Conservation (phyloP, 305 asterid genomes). For the Solanum aculeatissimum region DNA sequence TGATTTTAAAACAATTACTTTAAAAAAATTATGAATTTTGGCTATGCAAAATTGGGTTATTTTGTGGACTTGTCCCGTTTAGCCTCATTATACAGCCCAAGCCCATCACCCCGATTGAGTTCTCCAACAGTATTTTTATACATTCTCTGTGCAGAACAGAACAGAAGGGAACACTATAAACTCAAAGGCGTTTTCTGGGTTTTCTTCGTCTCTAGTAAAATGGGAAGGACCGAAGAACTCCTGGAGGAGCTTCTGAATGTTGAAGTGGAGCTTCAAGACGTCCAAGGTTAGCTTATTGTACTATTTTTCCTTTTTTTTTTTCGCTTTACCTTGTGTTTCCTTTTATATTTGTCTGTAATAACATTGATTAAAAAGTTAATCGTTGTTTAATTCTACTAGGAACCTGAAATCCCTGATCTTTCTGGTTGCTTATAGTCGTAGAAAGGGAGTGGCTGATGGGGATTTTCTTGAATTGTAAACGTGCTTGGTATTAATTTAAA, state of each 20-base stretch:
- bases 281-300: constrained; percentile 40
- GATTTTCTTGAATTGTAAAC: background rate
- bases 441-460: background rate
- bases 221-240: constrained; percentile 57
- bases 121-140: background rate
- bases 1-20: background rate
- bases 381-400: background rate
- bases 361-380: background rate
- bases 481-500: background rate
- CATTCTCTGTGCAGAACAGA: background rate
- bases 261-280: constrained; percentile 75
- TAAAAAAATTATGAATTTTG: background rate
- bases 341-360: background rate
- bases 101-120: background rate
- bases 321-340: background rate
- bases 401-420: background rate
- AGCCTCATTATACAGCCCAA: background rate
- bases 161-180: background rate
- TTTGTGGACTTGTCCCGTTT: background rate
- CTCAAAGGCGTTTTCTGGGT: background rate
- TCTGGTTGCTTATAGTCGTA: background rate
- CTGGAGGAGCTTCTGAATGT: constrained; percentile 70
- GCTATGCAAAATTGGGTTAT: background rate
- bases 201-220: background rate
- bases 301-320: background rate